Evolutionary conservation across 805 yeast genomes (phyloP).

Genomic region (Candida endomychidarum): DNA sequence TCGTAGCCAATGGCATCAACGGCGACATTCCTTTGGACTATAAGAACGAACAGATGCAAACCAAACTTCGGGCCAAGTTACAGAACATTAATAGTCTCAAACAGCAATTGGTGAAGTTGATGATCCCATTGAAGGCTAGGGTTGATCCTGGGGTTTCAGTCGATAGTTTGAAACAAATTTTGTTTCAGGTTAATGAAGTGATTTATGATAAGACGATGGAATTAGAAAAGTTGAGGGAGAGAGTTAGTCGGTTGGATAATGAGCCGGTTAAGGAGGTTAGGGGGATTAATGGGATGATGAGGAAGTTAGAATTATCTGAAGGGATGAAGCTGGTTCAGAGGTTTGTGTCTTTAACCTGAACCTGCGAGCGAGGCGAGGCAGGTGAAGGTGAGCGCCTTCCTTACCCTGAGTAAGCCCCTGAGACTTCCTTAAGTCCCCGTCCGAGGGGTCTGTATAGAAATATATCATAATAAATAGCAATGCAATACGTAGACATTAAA

Average conservation of each 20-base stretch:
- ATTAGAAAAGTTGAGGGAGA: background rate
- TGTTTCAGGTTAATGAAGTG: slow-evolving; percentile 27
- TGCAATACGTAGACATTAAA: too few species aligned
- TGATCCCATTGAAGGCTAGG: slow-evolving; percentile 37
- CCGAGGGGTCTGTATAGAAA: too few species aligned
- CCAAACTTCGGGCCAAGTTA: slow-evolving; percentile 27
- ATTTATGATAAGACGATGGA: slow-evolving; percentile 13
- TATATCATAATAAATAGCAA: too few species aligned
- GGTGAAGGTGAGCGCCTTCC: too few species aligned
- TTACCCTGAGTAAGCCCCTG: too few species aligned
- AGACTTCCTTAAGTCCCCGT: too few species aligned
- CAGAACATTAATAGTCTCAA: slow-evolving; percentile 22
- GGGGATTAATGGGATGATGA: slow-evolving; percentile 4
- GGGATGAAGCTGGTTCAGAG: background rate
- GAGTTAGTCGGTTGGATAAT: background rate
- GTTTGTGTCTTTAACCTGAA: too few species aligned
- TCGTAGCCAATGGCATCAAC: slow-evolving; percentile 13
- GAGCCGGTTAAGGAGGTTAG: background rate
- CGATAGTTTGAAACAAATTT: slow-evolving; percentile 27
- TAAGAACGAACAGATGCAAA: slow-evolving; percentile 25
- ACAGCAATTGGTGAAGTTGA: slow-evolving; percentile 21
- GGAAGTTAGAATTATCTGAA: slow-evolving; percentile 6
- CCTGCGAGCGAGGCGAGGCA: too few species aligned
- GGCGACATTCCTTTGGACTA: slow-evolving; percentile 32
- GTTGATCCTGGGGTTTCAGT: slow-evolving; percentile 18